These are phyloP conservation scores for Epicoccum nigrum DNA, from an alignment of 2,329 filamentous ascomycete genomes.

Conservation along the genomic window DNA sequence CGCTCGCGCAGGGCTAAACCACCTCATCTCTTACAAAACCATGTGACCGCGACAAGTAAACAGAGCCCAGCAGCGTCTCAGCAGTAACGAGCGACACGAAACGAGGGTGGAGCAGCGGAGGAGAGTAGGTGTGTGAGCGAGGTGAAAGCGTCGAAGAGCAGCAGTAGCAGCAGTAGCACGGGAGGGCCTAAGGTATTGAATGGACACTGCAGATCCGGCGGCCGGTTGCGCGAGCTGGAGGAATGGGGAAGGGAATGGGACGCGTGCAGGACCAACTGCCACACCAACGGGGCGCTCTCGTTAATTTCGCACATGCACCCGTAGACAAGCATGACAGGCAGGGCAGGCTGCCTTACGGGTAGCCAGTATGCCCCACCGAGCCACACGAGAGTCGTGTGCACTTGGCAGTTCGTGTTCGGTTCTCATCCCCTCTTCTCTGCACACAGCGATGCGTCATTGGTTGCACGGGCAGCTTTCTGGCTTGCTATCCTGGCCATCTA, in stretches of 20 bases:
- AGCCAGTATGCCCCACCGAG: neutral
- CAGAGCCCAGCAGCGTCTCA: neutral
- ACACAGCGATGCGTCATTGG: neutral
- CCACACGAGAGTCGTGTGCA: neutral
- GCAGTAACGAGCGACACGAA: conserved; percentile 1
- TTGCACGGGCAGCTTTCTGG: too few species aligned
- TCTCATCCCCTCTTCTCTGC: neutral
- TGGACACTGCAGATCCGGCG: conserved; percentile 5
- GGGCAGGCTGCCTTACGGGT: neutral
- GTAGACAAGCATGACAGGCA: too few species aligned
- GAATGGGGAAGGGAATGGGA: conserved; percentile 9
- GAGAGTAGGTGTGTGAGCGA: conserved; percentile 1
- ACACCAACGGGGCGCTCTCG: conserved; percentile 1
- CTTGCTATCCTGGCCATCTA: too few species aligned
- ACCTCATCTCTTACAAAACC: conserved; percentile 30
- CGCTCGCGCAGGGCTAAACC: conserved; percentile 34
- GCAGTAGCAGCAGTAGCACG: conserved; percentile 3
- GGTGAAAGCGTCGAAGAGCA: conserved; percentile 2
- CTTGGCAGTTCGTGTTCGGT: conserved; percentile 6
- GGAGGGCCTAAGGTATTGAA: conserved; percentile 1
- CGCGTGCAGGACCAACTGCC: conserved; percentile 4
- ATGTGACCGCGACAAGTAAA: conserved; percentile 20
- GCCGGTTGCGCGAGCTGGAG: conserved; percentile 1
- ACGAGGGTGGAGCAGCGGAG: neutral
- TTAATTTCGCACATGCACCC: neutral